Evolutionary conservation across 1,139 yeast species (phyloP), one percentile per base, ranked within the genome.

Genomic region (Zygoascus sp.): DNA sequence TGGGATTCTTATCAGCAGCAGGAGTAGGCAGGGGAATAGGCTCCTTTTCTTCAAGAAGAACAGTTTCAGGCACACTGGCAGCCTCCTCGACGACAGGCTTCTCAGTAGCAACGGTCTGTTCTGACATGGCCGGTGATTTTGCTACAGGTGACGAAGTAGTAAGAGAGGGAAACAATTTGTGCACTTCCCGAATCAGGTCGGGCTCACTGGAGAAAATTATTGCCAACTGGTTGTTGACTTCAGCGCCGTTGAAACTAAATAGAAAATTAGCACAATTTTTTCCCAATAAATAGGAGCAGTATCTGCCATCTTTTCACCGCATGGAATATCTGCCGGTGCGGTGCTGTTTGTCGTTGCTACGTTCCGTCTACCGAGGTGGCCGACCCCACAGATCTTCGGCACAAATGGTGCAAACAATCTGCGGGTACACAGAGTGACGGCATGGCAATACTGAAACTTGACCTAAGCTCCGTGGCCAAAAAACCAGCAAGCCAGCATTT

Each of bases 281-380:
- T n/a, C n/a, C n/a, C n/a, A n/a, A n/a, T n/a, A n/a, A n/a, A n/a
- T n/a, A n/a, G n/a, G n/a, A n/a, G n/a, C n/a, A n/a, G n/a, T n/a
- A n/a, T n/a, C n/a, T n/a, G n/a, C n/a, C n/a, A n/a, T n/a, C n/a
- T n/a, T n/a, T n/a, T n/a, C n/a, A n/a, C n/a, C n/a, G n/a, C n/a
- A n/a, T n/a, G n/a, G n/a, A n/a, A n/a, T n/a, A n/a, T n/a, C n/a
- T n/a, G n/a, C n/a, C n/a, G n/a, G n/a, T n/a, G n/a, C n/a, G n/a
- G n/a, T n/a, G n/a, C n/a, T n/a, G n/a, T n/a, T n/a, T n/a, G n/a
- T n/a, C n/a, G n/a, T n/a, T n/a, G n/a, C n/a, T n/a, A n/a, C n/a
- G n/a, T n/a, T n/a, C n/a, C n/a, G n/a, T n/a, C n/a, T 35, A 20
- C 39, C 39, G 39, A 35, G 22, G 25, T 35, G 27, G n/a, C 17